phyloP scores from a whole-genome alignment of 108 stramenopile species.

The Epipyxis sp. region DNA sequence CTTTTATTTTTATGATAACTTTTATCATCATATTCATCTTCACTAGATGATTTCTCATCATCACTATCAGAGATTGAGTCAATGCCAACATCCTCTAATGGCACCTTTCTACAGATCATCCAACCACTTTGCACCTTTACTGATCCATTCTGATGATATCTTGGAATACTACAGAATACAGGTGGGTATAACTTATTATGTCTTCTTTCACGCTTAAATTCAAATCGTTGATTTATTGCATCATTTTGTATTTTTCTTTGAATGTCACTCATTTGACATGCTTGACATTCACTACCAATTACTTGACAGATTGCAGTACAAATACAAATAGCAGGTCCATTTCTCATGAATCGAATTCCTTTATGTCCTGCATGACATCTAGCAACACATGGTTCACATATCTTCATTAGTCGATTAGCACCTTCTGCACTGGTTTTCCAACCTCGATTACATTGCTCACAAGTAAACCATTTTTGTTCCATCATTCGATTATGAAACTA shows the following conservation, averaged over 20 bases:
- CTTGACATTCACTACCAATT: background rate
- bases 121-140: background rate
- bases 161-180: background rate
- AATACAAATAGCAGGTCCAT: background rate
- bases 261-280: background rate
- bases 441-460: slow-evolving; percentile 45
- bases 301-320: background rate
- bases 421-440: slow-evolving; percentile 40
- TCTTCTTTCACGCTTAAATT: background rate
- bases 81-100: background rate
- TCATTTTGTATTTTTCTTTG: background rate
- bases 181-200: background rate
- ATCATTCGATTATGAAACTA: too few species aligned
- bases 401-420: background rate
- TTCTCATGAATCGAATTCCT: background rate
- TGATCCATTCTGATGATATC: background rate
- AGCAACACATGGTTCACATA: slow-evolving; percentile 27
- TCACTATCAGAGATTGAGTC: background rate
- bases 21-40: too few species aligned
- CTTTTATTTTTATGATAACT: too few species aligned
- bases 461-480: slow-evolving; percentile 50
- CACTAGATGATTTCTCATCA: background rate
- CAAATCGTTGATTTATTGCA: background rate
- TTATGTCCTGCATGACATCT: slow-evolving; percentile 13
- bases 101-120: background rate